A percentile compares a stretch with the other conserved stretches of the same genome.
phyloP scores from a whole-genome alignment of 1,284 basidiomycete species.

The Marasmius sp. region DNA sequence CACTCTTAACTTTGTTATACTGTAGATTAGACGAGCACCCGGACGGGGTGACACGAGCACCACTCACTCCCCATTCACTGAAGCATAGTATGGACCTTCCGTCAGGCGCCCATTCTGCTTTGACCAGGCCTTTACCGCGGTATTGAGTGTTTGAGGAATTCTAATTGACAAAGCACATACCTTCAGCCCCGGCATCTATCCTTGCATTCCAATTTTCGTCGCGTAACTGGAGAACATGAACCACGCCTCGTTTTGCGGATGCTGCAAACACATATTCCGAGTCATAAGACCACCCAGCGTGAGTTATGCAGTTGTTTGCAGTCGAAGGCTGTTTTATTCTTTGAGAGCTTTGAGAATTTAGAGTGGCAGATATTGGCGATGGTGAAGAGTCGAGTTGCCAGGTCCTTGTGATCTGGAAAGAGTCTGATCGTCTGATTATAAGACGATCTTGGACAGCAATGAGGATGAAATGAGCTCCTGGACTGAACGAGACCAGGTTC shows the following conservation, averaged over 20 bases:
- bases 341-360: slow-evolving; percentile 28
- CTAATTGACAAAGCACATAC: slow-evolving; percentile 20
- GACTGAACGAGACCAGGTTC: slow-evolving; percentile 68
- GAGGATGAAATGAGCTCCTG: slow-evolving; percentile 73
- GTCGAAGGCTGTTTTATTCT: background rate
- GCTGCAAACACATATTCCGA: slow-evolving; percentile 80
- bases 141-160: slow-evolving; percentile 5
- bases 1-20: slow-evolving; percentile 62
- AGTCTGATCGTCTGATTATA: slow-evolving; percentile 73
- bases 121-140: slow-evolving; percentile 52
- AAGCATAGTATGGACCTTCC: slow-evolving; percentile 82
- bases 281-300: slow-evolving; percentile 80
- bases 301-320: slow-evolving; percentile 52
- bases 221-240: slow-evolving; percentile 72
- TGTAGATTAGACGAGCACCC: slow-evolving; percentile 1
- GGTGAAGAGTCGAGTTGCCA: slow-evolving; percentile 61
- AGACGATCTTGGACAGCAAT: slow-evolving; percentile 72
- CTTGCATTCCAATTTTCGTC: slow-evolving; percentile 73
- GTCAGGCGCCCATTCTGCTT: slow-evolving; percentile 84
- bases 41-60: background rate
- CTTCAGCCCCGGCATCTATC: slow-evolving; percentile 80
- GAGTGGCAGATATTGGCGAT: slow-evolving; percentile 43
- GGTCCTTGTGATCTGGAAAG: slow-evolving; percentile 71
- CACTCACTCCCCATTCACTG: slow-evolving; percentile 84
- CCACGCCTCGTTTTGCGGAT: slow-evolving; percentile 60